Conservation (phyloP, 1,284 basidiomycete species). For the Trichosporon sp. region DNA sequence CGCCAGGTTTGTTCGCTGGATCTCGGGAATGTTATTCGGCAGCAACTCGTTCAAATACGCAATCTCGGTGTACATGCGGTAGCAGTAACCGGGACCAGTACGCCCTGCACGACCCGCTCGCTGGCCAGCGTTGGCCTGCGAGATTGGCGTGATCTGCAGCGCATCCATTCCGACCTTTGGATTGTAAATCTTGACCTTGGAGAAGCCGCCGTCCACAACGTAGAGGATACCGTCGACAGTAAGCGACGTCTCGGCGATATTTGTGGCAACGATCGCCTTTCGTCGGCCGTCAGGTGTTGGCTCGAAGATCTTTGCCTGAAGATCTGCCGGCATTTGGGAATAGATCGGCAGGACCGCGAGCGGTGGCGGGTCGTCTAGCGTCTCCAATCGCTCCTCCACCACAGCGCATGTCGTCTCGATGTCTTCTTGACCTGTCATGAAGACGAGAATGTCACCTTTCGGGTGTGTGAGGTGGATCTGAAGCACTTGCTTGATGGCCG, state of each 20-base stretch:
- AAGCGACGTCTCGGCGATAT: constrained; percentile 97
- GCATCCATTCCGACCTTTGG: constrained; percentile 99
- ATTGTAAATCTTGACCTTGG: constrained; percentile 98
- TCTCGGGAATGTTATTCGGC: constrained; percentile 95
- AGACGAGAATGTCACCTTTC: constrained; percentile 93
- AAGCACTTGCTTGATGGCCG: constrained; percentile 93
- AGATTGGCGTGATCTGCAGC: constrained; percentile 96
- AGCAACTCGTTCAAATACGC: constrained; percentile 94
- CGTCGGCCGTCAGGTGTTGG: constrained; percentile 88
- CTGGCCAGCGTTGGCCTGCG: constrained; percentile 95
- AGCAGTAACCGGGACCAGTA: constrained; percentile 92
- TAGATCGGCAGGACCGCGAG: constrained; percentile 92
- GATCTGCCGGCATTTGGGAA: constrained; percentile 98
- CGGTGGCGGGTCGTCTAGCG: constrained; percentile 81
- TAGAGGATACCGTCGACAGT: constrained; percentile 97
- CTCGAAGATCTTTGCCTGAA: constrained; percentile 97
- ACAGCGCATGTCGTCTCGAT: constrained; percentile 94
- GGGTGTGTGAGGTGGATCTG: constrained; percentile 92
- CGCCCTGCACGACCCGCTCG: constrained; percentile 92
- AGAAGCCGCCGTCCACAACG: constrained; percentile 94
- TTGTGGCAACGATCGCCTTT: constrained; percentile 97
- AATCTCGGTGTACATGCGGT: constrained; percentile 94
- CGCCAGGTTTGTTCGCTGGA: constrained; percentile 93
- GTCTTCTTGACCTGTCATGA: constrained; percentile 99
- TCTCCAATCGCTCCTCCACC: constrained; percentile 79